Evolutionary conservation across 305 asterid species (phyloP).

Genomic region (Fraxinus angustifolia): DNA sequence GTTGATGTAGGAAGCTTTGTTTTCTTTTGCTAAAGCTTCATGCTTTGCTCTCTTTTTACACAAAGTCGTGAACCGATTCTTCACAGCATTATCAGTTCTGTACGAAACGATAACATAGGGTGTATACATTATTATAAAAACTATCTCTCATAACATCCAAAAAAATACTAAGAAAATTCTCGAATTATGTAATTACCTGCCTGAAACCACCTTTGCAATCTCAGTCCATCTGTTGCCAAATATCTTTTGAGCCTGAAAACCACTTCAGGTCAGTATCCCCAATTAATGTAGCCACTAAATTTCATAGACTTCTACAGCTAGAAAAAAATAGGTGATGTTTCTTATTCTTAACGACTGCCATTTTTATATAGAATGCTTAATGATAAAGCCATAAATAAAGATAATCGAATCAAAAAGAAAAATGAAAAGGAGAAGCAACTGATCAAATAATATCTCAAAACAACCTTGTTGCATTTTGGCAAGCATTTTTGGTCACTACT

Average conservation of each 20-base stretch:
- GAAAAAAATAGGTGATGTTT: background rate
- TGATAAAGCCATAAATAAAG: slow-evolving; percentile 12
- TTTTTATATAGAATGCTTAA: slow-evolving; percentile 9
- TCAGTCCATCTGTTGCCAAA: slow-evolving; percentile 99
- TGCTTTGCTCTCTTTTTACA: slow-evolving; percentile 91
- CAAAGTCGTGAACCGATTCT: slow-evolving; percentile 92
- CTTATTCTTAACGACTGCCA: background rate
- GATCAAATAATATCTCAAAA: slow-evolving; percentile 6
- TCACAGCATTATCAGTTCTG: slow-evolving; percentile 99
- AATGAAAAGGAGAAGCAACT: background rate
- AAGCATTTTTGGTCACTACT: background rate
- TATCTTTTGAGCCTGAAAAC: slow-evolving; percentile 84
- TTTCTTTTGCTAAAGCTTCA: slow-evolving; percentile 88
- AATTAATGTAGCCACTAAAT: background rate
- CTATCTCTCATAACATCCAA: background rate
- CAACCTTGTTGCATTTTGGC: background rate
- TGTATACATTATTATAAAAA: background rate
- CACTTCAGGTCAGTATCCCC: slow-evolving; percentile 24
- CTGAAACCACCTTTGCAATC: slow-evolving; percentile 98
- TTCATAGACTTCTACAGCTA: background rate
- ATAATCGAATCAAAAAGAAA: slow-evolving; percentile 1
- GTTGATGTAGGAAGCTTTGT: slow-evolving; percentile 59
- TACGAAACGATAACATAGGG: background rate
- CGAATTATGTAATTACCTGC: slow-evolving; percentile 62
- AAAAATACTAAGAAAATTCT: background rate